These are phyloP conservation scores for Craspedostauros australis DNA, from an alignment of 108 stramenopile species.

Conservation along the genomic window DNA sequence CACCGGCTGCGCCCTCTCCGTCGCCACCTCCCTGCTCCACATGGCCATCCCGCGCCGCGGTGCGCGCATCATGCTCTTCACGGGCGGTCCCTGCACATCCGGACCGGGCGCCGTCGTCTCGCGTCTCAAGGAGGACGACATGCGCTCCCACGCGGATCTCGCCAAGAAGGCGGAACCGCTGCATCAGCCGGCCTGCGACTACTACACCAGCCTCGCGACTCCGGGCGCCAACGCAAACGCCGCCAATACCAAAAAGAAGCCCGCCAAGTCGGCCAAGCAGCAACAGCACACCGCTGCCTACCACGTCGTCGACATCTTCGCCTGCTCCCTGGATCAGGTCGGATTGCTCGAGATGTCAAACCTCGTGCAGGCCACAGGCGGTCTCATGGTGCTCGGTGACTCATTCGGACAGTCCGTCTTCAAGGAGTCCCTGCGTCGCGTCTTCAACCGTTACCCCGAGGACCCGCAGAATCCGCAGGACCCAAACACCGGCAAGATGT, in stretches of 20 bases:
- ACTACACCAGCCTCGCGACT: slow-evolving; percentile 83
- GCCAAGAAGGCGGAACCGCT: slow-evolving; percentile 86
- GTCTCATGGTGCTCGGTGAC: slow-evolving; percentile 96
- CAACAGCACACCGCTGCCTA: slow-evolving; percentile 45
- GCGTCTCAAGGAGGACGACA: slow-evolving; percentile 84
- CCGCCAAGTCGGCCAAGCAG: slow-evolving; percentile 25
- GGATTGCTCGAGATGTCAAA: slow-evolving; percentile 95
- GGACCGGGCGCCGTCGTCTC: slow-evolving; percentile 93
- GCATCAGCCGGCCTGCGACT: slow-evolving; percentile 89
- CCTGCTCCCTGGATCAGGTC: slow-evolving; percentile 96
- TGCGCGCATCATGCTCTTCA: slow-evolving; percentile 94
- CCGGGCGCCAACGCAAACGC: slow-evolving; percentile 20
- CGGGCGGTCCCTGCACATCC: slow-evolving; percentile 93
- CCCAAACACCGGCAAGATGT: slow-evolving; percentile 84
- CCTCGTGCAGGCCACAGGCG: slow-evolving; percentile 93
- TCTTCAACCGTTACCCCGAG: slow-evolving; percentile 84
- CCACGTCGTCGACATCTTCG: slow-evolving; percentile 98
- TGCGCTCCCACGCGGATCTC: slow-evolving; percentile 89
- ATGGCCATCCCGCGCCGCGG: slow-evolving; percentile 87
- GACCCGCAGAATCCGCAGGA: slow-evolving; percentile 82
- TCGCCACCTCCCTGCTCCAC: slow-evolving; percentile 88
- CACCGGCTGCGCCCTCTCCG: slow-evolving; percentile 86
- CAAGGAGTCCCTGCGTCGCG: slow-evolving; percentile 94
- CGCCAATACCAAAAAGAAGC: slow-evolving; percentile 33
- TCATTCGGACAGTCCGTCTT: slow-evolving; percentile 96